Evolutionary conservation across 1,139 yeast species (phyloP), one percentile per base, ranked within the genome.

Genomic region (Zygosaccharomyces sapae): DNA sequence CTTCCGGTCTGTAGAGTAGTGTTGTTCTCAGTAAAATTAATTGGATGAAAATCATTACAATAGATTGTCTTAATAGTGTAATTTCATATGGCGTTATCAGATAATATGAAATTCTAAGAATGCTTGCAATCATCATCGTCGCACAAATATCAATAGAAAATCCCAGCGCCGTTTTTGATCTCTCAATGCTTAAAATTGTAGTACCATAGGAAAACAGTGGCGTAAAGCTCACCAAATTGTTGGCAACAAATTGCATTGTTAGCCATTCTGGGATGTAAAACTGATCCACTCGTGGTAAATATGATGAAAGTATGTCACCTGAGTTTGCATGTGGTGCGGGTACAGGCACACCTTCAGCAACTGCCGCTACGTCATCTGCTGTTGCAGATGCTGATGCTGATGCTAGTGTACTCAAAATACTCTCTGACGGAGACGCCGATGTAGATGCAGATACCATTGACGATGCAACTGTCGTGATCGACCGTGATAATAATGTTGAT

Each of bases 101-200:
- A 68, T 84, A 89, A 69, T 86, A 89, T 46, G 81, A 79, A 18
- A 89, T 81, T 53, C 95, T 74, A 38, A 88, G 68, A 4, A 83
- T 78, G 41, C 88, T 79, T 1, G 96, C 85, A 57, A 87, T 74
- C 51, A 89, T 66, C 96, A 89, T 88, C 8, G 95, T 86, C 13
- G 90, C 90, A 68, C 96, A 89, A 10, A 89, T 85, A 65, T 89
- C 97, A 19, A 88, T 73, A 5, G 94, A 83, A 62, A 88, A 88
- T 24, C 97, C 97, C 30, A 77, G 73, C 1, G 92, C 78, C 1
- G 89, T 76, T 61, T 79, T 72, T 38, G 77, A 76, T 43, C 74
- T 71, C 56, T 80, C 75, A 12, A 89, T 87, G 52, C 86, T 75
- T 47, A 80, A 71, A 37, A 89, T 78, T 0, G 96, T 87, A 19